phyloP scores from a whole-genome alignment of 176 grass and related monocot species.

The Oryza punctata region DNA sequence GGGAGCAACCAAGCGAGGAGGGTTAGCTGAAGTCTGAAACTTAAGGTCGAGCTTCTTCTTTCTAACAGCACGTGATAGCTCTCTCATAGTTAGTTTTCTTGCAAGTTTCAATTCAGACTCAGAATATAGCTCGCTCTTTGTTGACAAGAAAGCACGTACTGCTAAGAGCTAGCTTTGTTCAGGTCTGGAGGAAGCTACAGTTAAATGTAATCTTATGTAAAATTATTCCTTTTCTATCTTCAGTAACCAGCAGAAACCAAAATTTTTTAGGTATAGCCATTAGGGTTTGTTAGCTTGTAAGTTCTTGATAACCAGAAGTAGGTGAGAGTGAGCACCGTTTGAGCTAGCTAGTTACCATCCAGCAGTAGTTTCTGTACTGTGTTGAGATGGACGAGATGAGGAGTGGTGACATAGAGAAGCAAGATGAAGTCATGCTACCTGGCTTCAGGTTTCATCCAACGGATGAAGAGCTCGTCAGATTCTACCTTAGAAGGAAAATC shows the following conservation, averaged over 20 bases:
- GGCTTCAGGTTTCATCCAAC: constrained; percentile 99
- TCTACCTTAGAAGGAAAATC: constrained; percentile 95
- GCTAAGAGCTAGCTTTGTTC: constrained; percentile 44
- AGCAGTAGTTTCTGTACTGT: constrained; percentile 14
- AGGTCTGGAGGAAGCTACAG: constrained; percentile 41
- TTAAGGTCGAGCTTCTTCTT: constrained; percentile 10
- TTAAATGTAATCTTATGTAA: constrained; percentile 9
- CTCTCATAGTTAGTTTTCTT: constrained; percentile 28
- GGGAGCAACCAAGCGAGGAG: constrained; percentile 34
- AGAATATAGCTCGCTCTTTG: background rate
- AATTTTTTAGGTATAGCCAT: constrained; percentile 34
- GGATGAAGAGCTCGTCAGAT: constrained; percentile 93
- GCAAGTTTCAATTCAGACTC: constrained; percentile 17
- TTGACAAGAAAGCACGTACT: constrained; percentile 29
- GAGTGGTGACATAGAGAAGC: constrained; percentile 79
- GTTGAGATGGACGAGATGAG: constrained; percentile 70
- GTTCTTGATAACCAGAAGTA: constrained; percentile 29
- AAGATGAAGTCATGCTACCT: constrained; percentile 87
- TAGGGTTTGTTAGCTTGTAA: constrained; percentile 37
- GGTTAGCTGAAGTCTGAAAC: constrained; percentile 19
- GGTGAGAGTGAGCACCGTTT: constrained; percentile 23
- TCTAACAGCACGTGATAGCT: constrained; percentile 24
- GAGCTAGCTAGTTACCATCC: constrained; percentile 19
- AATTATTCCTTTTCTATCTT: constrained; percentile 24
- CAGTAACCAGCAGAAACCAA: constrained; percentile 24